Evolutionary conservation across 2,329 filamentous ascomycete genomes (phyloP).

Genomic region (Fusarium albidum): DNA sequence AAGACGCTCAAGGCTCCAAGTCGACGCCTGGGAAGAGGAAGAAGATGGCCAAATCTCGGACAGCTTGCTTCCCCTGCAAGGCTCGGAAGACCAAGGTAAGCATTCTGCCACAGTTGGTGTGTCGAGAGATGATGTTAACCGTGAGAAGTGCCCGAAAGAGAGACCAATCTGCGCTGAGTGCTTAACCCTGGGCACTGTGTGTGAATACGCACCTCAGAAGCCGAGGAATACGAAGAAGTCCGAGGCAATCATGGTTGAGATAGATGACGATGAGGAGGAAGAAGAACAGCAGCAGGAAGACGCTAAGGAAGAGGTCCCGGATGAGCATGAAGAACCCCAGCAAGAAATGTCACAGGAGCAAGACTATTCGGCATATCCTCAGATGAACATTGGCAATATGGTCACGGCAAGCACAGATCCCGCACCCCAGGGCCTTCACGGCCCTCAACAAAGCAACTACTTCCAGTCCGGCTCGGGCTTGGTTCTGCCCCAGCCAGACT

Average conservation of each 20-base stretch:
- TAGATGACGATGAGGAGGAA: constrained; percentile 25
- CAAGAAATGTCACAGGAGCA: constrained; percentile 23
- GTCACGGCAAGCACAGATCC: constrained; percentile 35
- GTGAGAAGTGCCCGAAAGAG: constrained; percentile 50
- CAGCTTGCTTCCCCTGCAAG: constrained; percentile 50
- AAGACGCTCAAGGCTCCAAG: constrained; percentile 4
- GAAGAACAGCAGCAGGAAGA: constrained; percentile 27
- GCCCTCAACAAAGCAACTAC: constrained; percentile 35
- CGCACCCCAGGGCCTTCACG: constrained; percentile 29
- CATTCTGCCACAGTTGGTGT: background rate
- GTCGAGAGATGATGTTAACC: background rate
- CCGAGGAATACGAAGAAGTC: constrained; percentile 34
- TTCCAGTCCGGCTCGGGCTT: constrained; percentile 41
- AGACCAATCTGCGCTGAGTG: constrained; percentile 52
- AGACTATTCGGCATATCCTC: constrained; percentile 39
- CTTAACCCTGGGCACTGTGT: constrained; percentile 41
- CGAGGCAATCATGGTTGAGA: constrained; percentile 16
- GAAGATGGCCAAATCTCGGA: constrained; percentile 42
- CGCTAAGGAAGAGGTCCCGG: constrained; percentile 19
- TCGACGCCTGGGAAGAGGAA: constrained; percentile 20
- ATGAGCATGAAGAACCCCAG: constrained; percentile 19
- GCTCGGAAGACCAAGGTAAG: constrained; percentile 50
- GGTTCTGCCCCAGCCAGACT: constrained; percentile 37
- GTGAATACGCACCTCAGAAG: constrained; percentile 50
- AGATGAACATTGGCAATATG: constrained; percentile 42